Base-by-base conservation (phyloP, 2,329 filamentous ascomycete genomes). In the Sclerotinia glacialis region DNA sequence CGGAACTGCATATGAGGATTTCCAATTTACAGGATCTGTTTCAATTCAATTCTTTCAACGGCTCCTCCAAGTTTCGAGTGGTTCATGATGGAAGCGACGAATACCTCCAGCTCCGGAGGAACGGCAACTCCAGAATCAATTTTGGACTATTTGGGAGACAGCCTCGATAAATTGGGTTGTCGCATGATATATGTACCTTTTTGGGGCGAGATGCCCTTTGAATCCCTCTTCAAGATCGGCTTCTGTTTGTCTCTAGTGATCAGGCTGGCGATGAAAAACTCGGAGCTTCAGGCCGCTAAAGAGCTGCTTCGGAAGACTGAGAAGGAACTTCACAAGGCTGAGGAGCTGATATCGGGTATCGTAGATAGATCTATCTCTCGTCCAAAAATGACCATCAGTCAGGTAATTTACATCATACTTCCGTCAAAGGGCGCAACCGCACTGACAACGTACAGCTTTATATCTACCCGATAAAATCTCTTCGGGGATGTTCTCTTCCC, bases 391-490 rank as follows among this genome's bases (percentile, higher is more conserved):
- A 60, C 54, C 6, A 65, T 65, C 47, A 65, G 54, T 37, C 54
- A 65, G 40, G 64, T 65, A 34, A 42, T 31, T 37, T 21, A 8
- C 7, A 23, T 7, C 8, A 12, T 9, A 5, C n/a, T 6, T 23
- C 8, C 44, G 12, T 11, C 7, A 5, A 37, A 37, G 18, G 6
- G 14, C 1, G 6, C 28, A 28, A 23, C 26, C 26, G 2, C 34
- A n/a, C 49, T 50, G n/a, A 65, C 12, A 8, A 18, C 4, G 31
- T 12, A 55, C 69, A 88, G 85, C 81, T 92, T 46, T 90, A 88
- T 77, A 82, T 89, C 58, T 91, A 92, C 76, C 89, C 90, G 52
- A 87, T 92, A 78, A 92, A 92, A 75, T 88, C 83, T 9, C 82
- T 92, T n/a, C 85, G 86, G 46, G 85, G 84, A 61, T 83, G 89